Base-by-base conservation (phyloP, 2,329 filamentous ascomycete species). In the Aspergillus thermomutatus region DNA sequence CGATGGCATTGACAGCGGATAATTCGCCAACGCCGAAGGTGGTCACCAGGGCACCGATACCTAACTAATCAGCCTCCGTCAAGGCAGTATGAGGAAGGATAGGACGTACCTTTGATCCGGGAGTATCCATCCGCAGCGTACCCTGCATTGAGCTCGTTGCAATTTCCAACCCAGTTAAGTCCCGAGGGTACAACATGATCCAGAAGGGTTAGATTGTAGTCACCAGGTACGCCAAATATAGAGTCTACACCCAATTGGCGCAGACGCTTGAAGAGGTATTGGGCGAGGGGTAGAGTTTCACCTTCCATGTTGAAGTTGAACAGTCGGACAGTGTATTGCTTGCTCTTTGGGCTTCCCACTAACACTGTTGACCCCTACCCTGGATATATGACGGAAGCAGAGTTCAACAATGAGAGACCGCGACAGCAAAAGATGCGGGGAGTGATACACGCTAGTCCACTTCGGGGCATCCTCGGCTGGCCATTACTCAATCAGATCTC, bases 101-200 rank as follows among this genome's bases (percentile, higher is more conserved):
- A 56, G 27, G 28, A n/a, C 69, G 79, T 72, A 66, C 85, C 69
- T 21, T 69, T 71, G 46, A 72, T 64, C 6, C 69, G 65, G 10
- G 67, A 62, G 51, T 72, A 72, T 28, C 67, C 68, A 56, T 72
- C 70, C 7, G 70, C 69, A 1, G 70, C 69, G 45, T 72, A 72
- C 17, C 86, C 85, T 48, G 87, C 87, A 69, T 90, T 90, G 56
- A 90, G 81, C 71, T 90, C 87, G 67, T 90, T 90, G 62, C 85
- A 85, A 69, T 87, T 90, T 55, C 75, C 76, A 40, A 88, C 83
- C 86, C 86, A 89, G 64, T 81, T 80, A 37, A 90, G 74, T 3
- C 80, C 82, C 50, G 77, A 76, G 43, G 82, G 78, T 26, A 81
- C 77, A 43, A 90, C 74, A 69, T 87, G 88, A 71, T 90, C 88